Base-by-base conservation (phyloP, 768 basidiomycete species). In the Leccinum obscurum region DNA sequence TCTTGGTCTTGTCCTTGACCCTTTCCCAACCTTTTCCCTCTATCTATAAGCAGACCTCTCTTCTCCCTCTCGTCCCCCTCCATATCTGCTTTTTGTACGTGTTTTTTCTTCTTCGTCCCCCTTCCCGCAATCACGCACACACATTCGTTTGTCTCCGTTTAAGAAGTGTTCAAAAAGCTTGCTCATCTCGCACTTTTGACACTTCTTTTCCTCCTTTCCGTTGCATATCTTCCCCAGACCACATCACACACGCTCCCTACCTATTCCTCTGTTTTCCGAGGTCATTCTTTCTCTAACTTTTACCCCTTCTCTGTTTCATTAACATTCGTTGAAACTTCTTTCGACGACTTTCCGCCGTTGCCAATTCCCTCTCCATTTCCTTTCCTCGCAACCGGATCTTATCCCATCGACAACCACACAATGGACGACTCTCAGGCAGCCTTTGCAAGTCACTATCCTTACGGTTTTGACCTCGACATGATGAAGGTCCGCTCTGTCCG, bases 401-500 rank as follows among this genome's bases (percentile, higher is more conserved):
- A 50, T 64, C 68, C 70, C 56, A 60, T 65, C 63, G 62, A 52
- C 65, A 65, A 55, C 20, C 61, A 72, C 61, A 72, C 76, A 65
- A 87, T 90, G 90, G 88, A 89, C 80, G 88, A 91, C 81, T 69
- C 83, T 57, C 88, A 90, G 76, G 79, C 88, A 73, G 81, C 81
- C 54, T 90, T 89, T 73, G 83, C 85, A 62, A 75, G 78, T 52
- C 88, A 86, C 69, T 91, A 92, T 74, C 81, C 83, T 63, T 92
- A 89, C 83, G 78, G 76, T 60, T 89, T 92, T 78, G 90, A 92
- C 72, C 79, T 92, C 83, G 90, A 93, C 77, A 92, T 93, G 90
- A 92, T 92, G 90, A 93, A 93, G 89, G 91, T 88, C 37, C 15
- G 79, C 73, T 26, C 56, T 52, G 15, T 53, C 22, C 9, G 2